These are phyloP conservation scores for Penicillium simplicissimum DNA, from an alignment of 495 filamentous ascomycete species.

Conservation along the genomic window DNA sequence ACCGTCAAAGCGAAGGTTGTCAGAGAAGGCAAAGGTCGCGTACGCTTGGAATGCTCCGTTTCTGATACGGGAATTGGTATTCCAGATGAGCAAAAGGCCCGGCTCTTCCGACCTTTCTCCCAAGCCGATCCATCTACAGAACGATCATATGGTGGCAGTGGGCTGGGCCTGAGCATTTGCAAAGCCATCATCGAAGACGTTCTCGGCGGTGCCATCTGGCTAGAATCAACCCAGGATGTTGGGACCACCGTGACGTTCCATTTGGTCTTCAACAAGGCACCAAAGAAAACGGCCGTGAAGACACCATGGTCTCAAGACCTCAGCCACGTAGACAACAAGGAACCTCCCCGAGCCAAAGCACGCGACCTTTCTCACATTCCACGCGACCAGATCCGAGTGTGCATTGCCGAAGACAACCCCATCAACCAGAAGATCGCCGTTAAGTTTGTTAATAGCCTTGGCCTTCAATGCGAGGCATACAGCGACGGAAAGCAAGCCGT, in stretches of 20 bases:
- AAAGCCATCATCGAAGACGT: conserved; percentile 93
- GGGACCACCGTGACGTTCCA: conserved; percentile 89
- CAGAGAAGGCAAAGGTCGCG: conserved; percentile 64
- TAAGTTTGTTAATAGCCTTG: conserved; percentile 81
- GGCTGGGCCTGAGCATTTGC: conserved; percentile 88
- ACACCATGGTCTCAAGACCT: conserved; percentile 56
- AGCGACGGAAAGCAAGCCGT: conserved; percentile 84
- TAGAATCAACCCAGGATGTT: conserved; percentile 71
- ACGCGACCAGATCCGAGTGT: conserved; percentile 75
- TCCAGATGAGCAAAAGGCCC: conserved; percentile 72
- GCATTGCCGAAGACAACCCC: conserved; percentile 88
- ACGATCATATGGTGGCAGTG: conserved; percentile 85
- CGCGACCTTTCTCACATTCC: conserved; percentile 69
- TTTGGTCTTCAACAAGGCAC: conserved; percentile 77
- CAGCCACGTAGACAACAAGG: conserved; percentile 30
- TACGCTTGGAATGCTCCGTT: conserved; percentile 81
- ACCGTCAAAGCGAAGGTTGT: conserved; percentile 73
- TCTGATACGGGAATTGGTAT: conserved; percentile 90
- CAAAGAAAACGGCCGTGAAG: conserved; percentile 56
- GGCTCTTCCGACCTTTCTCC: conserved; percentile 87
- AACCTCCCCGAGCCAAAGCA: conserved; percentile 31
- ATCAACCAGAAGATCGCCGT: conserved; percentile 93
- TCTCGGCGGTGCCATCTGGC: conserved; percentile 77
- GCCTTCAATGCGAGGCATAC: conserved; percentile 80
- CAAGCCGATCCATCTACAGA: conserved; percentile 88